These are phyloP conservation scores for Endotrypanum monterogeii DNA, from an alignment of 208 protist genomes.

Conservation along the genomic window DNA sequence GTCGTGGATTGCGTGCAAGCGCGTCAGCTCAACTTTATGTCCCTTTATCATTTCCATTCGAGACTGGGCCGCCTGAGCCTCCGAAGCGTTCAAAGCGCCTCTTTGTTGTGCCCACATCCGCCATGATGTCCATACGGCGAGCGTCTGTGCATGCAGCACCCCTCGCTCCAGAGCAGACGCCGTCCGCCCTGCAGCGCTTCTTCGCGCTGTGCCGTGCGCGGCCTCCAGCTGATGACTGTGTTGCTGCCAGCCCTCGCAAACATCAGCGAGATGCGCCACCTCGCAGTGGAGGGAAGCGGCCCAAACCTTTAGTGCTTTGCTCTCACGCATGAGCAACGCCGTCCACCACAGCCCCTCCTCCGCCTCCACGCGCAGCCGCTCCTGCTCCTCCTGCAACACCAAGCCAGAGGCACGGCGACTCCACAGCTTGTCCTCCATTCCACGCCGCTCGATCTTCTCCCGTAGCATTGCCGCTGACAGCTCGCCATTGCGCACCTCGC, in stretches of 20 bases:
- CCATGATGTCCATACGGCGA: constrained; percentile 6
- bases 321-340: constrained; percentile 25
- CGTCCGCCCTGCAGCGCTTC: background rate
- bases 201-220: background rate
- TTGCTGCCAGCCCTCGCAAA: constrained; percentile 36
- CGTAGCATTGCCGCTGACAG: constrained; percentile 16
- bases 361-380: constrained; percentile 12
- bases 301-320: constrained; percentile 20
- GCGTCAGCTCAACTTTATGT: constrained; percentile 13
- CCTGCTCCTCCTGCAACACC: constrained; percentile 18
- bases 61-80: background rate
- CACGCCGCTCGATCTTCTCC: constrained; percentile 24
- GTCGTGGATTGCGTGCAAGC: constrained; percentile 9
- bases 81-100: background rate
- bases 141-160: constrained; percentile 14
- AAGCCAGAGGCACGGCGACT: constrained; percentile 12
- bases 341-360: constrained; percentile 21
- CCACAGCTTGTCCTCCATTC: constrained; percentile 20
- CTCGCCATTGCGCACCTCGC: constrained; percentile 14
- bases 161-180: constrained; percentile 18
- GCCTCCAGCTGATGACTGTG: constrained; percentile 21
- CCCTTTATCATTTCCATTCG: constrained; percentile 6
- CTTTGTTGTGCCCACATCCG: constrained; percentile 2
- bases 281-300: constrained; percentile 16
- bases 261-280: constrained; percentile 19